These are phyloP conservation scores for Guadua angustifolia DNA, from an alignment of 176 grass and related monocot species.

Conservation along the genomic window DNA sequence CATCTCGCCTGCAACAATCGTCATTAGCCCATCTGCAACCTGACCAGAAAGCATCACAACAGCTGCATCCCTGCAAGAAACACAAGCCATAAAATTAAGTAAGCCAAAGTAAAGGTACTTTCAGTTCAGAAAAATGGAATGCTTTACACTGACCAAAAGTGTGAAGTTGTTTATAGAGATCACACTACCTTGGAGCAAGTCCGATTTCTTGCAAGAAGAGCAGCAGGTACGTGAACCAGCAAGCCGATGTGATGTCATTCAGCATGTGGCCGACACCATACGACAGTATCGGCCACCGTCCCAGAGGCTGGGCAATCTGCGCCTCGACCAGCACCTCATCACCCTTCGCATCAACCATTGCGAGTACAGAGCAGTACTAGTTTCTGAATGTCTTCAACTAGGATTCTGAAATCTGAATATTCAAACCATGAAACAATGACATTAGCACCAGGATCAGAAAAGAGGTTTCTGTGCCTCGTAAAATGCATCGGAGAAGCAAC, in stretches of 20 bases:
- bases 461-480: background rate
- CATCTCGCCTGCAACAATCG: constrained; percentile 71
- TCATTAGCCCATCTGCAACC: constrained; percentile 67
- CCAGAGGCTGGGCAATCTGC: constrained; percentile 40
- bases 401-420: constrained; percentile 16
- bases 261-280: constrained; percentile 84
- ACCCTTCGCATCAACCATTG: constrained; percentile 44
- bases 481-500: background rate
- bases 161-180: background rate
- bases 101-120: background rate
- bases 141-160: background rate
- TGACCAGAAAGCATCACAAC: constrained; percentile 80
- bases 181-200: constrained; percentile 60
- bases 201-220: constrained; percentile 74
- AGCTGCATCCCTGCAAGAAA: constrained; percentile 55
- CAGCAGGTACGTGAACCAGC: constrained; percentile 80
- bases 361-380: background rate
- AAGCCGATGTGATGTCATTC: constrained; percentile 79
- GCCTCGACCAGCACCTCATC: constrained; percentile 30
- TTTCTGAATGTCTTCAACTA: background rate
- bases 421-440: background rate
- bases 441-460: background rate
- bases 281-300: constrained; percentile 60
- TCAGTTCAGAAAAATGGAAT: background rate
- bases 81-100: background rate